Evolutionary conservation across 495 filamentous ascomycete species (phyloP).

Genomic region (Mytilinidion resinicola): DNA sequence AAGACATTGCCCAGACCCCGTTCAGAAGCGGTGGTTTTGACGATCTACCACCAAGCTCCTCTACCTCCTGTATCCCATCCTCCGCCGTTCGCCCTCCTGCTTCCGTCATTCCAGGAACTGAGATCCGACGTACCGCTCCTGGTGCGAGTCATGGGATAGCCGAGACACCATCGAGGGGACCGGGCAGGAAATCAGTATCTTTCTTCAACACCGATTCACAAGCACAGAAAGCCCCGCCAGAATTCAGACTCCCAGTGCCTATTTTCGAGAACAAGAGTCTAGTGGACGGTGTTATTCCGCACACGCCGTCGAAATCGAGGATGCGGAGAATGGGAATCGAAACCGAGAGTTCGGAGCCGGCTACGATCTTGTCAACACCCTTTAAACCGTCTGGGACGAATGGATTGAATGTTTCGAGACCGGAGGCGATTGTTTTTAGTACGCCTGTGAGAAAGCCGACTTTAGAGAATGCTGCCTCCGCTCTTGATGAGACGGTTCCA

Average conservation of each 20-base stretch:
- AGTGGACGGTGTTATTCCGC: neutral
- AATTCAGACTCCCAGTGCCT: neutral
- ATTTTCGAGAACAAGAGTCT: neutral
- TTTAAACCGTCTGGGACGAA: conserved; percentile 2
- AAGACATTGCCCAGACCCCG: conserved; percentile 11
- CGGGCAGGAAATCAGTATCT: neutral
- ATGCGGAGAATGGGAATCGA: neutral
- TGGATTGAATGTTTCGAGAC: conserved; percentile 6
- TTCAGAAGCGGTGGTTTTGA: conserved; percentile 16
- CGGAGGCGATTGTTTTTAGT: conserved; percentile 6
- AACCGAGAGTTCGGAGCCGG: neutral
- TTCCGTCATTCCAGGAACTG: conserved; percentile 7
- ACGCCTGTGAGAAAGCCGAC: conserved; percentile 11
- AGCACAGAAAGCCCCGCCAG: neutral
- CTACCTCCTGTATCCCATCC: conserved; percentile 27
- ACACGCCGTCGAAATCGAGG: neutral
- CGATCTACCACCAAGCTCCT: conserved; percentile 10
- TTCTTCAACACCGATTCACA: neutral
- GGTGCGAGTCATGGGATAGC: conserved; percentile 1
- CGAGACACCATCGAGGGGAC: conserved; percentile 20
- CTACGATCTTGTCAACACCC: conserved; percentile 15
- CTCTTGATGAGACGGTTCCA: too few relatives aligned
- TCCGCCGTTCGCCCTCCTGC: conserved; percentile 25
- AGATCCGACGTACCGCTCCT: conserved; percentile 13
- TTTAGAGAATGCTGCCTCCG: too few relatives aligned